Percentiles rank a stretch among this genome's conserved stretches.
phyloP scores from a whole-genome alignment of 805 yeast species.

The Lipomyces chichibuensis region DNA sequence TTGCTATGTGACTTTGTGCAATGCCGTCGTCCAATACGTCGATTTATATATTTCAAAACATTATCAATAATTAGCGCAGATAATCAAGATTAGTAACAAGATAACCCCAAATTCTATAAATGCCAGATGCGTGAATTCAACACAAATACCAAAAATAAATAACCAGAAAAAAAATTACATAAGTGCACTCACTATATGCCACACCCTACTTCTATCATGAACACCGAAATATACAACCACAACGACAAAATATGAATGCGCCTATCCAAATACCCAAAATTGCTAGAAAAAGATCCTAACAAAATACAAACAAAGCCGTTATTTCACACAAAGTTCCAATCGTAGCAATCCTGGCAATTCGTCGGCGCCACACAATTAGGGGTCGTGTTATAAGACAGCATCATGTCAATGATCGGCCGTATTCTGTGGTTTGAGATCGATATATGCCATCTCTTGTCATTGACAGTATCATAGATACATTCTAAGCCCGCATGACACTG shows the following conservation, averaged over 20 bases:
- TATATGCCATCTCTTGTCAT: slow-evolving; percentile 80
- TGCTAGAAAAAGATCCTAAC: not conserved
- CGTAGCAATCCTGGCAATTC: slow-evolving; percentile 35
- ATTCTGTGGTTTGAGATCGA: slow-evolving; percentile 87
- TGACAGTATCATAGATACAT: slow-evolving; percentile 87
- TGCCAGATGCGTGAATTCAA: not conserved
- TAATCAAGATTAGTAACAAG: not conserved
- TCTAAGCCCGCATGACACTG: slow-evolving; percentile 88
- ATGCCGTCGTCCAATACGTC: not conserved
- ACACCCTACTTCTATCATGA: not conserved
- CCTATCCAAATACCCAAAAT: slow-evolving; percentile 2
- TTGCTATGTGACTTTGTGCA: not conserved
- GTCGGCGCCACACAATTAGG: slow-evolving; percentile 57
- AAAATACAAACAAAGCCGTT: not conserved
- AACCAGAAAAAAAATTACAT: not conserved
- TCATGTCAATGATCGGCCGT: slow-evolving; percentile 81
- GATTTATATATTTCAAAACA: not conserved
- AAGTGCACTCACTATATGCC: not conserved
- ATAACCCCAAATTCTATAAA: slow-evolving; percentile 1
- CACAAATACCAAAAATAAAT: not conserved
- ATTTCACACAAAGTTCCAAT: slow-evolving; percentile 32
- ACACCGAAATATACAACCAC: not conserved
- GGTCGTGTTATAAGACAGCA: slow-evolving; percentile 72
- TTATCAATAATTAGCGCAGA: not conserved
- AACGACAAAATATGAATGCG: slow-evolving; percentile 1